Evolutionary conservation across 805 yeast species (phyloP), one percentile per base, ranked within the genome.

Genomic region (Monosporozyma yasuniensis): DNA sequence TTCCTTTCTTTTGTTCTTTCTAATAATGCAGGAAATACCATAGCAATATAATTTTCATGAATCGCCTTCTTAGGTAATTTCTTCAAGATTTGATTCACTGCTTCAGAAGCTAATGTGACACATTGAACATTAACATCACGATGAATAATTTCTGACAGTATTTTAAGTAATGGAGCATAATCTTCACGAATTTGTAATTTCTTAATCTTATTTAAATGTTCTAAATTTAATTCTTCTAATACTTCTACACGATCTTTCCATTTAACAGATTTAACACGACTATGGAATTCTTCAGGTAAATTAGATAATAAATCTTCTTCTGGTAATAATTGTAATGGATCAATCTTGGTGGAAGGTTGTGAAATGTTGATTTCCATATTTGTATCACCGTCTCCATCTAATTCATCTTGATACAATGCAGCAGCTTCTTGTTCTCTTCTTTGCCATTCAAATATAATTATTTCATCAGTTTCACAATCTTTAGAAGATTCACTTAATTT

Each of bases 161-260:
- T 64, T 49, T 81, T 69, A 9, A 44, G 14, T n/a, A 90, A 65
- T 2, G 75, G 82, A 6, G 75, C 55, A 65, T 83, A 88, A 48
- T 72, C 86, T 32, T 71, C 73, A 16, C 50, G 49, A 8, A 71
- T 67, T n/a, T 70, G 72, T 45, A 82, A 60, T 54, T 75, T 82
- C 43, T 82, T 71, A 1, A 79, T 79, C 42, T 83, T 80, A 21
- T 71, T 68, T 27, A 79, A 69, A 11, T 71, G 68, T 18, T 65
- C 63, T 32, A 72, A 74, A 51, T 58, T 52, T 9, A 75, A 62
- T 54, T 81, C 89, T 45, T 87, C 91, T 50, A 93, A 72, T 0
- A 78, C 87, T 56, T 87, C 96, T 51, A 86, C 88, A 54, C 99
- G 75, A 47, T 90, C 97, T 61, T 89, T 88, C 99, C 99, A 93